Evolutionary conservation across 1,284 basidiomycete species (phyloP).

Genomic region (Taiwanofungus camphoratus): DNA sequence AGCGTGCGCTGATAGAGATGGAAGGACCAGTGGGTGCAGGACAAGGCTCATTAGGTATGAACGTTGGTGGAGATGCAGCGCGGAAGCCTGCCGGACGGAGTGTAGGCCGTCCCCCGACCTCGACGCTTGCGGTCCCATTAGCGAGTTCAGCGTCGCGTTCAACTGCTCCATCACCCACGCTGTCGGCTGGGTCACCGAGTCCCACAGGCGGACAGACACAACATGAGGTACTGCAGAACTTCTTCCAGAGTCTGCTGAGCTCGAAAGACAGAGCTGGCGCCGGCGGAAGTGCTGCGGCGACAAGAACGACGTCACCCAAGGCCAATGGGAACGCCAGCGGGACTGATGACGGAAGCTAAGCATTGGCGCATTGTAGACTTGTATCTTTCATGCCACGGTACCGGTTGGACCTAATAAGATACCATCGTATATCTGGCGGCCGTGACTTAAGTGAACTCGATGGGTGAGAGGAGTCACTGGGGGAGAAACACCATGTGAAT

Average conservation of each 20-base stretch:
- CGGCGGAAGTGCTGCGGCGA: conserved; percentile 11
- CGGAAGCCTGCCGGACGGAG: conserved; percentile 21
- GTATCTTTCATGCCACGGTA: conserved; percentile 1
- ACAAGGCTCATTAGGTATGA: conserved; percentile 21
- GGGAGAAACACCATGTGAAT: no score
- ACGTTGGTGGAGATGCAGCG: conserved; percentile 18
- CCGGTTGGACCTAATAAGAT: no score
- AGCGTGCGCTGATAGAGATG: conserved; percentile 82
- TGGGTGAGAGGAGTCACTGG: no score
- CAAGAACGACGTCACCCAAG: conserved; percentile 19
- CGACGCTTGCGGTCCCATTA: conserved; percentile 21
- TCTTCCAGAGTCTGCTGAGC: conserved; percentile 77
- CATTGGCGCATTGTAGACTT: neutral
- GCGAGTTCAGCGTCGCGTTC: conserved; percentile 15
- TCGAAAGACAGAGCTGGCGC: conserved; percentile 49
- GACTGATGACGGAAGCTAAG: conserved; percentile 31
- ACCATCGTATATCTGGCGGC: no score
- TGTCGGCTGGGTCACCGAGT: conserved; percentile 35
- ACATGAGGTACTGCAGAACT: conserved; percentile 80
- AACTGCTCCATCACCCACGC: conserved; percentile 35
- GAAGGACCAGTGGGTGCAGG: conserved; percentile 45
- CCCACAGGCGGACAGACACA: conserved; percentile 57
- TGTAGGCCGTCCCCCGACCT: conserved; percentile 18
- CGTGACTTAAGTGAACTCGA: no score
- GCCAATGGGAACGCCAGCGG: conserved; percentile 29